Base-by-base conservation (phyloP, 495 filamentous ascomycete genomes). In the Penicillium parvum region DNA sequence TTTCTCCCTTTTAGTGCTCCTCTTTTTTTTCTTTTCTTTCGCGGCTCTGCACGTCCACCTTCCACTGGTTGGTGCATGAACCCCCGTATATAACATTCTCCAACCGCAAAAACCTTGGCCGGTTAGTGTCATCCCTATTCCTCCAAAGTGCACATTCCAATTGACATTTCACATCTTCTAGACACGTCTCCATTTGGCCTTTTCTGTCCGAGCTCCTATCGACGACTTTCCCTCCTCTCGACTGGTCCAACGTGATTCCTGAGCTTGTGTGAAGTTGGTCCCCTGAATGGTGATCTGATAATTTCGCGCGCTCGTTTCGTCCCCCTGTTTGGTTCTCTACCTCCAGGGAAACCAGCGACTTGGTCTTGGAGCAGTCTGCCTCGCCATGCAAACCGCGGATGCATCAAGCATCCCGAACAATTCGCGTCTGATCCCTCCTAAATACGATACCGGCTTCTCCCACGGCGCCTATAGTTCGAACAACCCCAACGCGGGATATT, bases 381-480 rank as follows among this genome's bases (percentile, higher is more conserved):
- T 88, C 72, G 83, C 79, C 71, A 95, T 95, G 89, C 88, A 92
- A 81, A 79, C 83, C 60, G 78, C 80, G 66, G 80, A 87, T 63
- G 73, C 72, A 60, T 62, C 73, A 35, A 79, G 57, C 73, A 71
- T 63, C 74, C 72, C 55, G 70, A 79, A 61, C 58, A 53, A 68
- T 63, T 50, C 65, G 69, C 64, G 69, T 73, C 42, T 74, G 69
- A 54, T 74, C 57, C 43, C 71, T 65, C 50, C 82, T 16, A 61
- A 55, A 53, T 81, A 85, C 27, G 68, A 87, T 54, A 90, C 84
- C 23, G 89, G 90, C 45, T 96, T 95, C 63, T 92, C 89, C 17
- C 88, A 94, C 61, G 88, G 86, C 52, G 86, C 89, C 32, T 95
- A 90, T 71, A 78, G 77, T 50, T 88, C 85, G 45, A 94, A 91